Percentiles rank a stretch among this genome's conserved stretches.
Conservation (phyloP, 2,329 filamentous ascomycete genomes). For the Cercospora sp. region DNA sequence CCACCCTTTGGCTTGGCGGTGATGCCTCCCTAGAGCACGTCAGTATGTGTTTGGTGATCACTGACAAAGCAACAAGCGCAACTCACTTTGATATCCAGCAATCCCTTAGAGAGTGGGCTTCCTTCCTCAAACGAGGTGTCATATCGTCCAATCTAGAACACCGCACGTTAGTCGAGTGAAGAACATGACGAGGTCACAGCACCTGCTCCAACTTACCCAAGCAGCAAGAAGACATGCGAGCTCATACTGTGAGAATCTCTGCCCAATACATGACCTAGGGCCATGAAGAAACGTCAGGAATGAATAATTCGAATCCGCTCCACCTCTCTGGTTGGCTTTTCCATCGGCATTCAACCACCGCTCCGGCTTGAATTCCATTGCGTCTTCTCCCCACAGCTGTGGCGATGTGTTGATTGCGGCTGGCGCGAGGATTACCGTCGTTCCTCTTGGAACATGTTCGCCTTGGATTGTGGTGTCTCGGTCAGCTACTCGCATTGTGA, state of each 20-base stretch:
- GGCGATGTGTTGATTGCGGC: constrained; percentile 69
- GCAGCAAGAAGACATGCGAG: constrained; percentile 79
- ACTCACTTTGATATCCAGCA: constrained; percentile 60
- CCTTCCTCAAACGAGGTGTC: constrained; percentile 65
- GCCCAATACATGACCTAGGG: constrained; percentile 80
- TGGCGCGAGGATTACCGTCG: constrained; percentile 63
- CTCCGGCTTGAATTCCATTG: constrained; percentile 73
- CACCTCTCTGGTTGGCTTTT: constrained; percentile 63
- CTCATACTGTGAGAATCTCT: constrained; percentile 77
- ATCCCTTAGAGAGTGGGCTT: constrained; percentile 42
- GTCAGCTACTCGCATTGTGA: constrained; percentile 66
- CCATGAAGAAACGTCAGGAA: constrained; percentile 84
- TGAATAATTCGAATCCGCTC: constrained; percentile 72
- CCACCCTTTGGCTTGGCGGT: constrained; percentile 73
- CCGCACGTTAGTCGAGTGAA: background rate
- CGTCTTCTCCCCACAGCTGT: constrained; percentile 74
- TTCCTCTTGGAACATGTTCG: constrained; percentile 67
- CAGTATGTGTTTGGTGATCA: background rate
- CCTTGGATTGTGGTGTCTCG: constrained; percentile 66
- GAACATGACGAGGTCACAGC: background rate
- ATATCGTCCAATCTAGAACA: constrained; percentile 62
- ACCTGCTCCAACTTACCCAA: constrained; percentile 46
- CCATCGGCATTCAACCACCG: constrained; percentile 64
- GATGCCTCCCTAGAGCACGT: constrained; percentile 52
- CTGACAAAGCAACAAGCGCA: background rate